Evolutionary conservation across 1,284 basidiomycete genomes (phyloP).

Genomic region (Anthracocystis walkeri): DNA sequence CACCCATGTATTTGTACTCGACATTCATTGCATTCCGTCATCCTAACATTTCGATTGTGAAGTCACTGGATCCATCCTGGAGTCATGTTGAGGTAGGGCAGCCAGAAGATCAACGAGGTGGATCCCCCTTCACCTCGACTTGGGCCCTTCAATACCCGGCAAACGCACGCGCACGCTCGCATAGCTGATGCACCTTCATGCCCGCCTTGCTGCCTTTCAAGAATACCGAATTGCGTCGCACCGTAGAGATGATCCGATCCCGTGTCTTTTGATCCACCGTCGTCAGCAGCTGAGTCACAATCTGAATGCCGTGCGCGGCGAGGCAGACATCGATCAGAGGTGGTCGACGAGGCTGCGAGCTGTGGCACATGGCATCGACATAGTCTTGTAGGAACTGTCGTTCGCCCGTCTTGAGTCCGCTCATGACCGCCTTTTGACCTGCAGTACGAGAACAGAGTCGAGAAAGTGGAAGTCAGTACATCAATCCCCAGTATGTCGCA

Average conservation of each 20-base stretch:
- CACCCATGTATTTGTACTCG: constrained; percentile 39
- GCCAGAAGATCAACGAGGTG: background rate
- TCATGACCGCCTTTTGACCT: constrained; percentile 67
- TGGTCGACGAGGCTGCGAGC: constrained; percentile 54
- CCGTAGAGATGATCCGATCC: constrained; percentile 60
- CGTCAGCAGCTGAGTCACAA: constrained; percentile 69
- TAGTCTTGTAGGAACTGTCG: constrained; percentile 48
- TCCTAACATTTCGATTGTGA: background rate
- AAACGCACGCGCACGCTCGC: constrained; percentile 67
- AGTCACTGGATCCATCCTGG: background rate
- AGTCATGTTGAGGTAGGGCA: background rate
- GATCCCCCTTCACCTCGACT: too few relatives aligned
- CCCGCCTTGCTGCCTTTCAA: constrained; percentile 68
- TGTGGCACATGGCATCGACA: constrained; percentile 55
- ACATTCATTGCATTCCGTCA: constrained; percentile 12
- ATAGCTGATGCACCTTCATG: constrained; percentile 65
- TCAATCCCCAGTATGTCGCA: background rate
- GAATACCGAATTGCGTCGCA: constrained; percentile 63
- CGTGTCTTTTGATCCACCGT: constrained; percentile 52
- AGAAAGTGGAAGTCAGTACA: background rate
- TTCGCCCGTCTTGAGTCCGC: constrained; percentile 58
- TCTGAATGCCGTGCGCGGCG: constrained; percentile 64
- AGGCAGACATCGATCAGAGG: constrained; percentile 64
- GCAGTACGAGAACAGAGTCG: background rate
- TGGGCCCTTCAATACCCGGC: constrained; percentile 57